These are phyloP conservation scores for Cyberlindnera japonica DNA, from an alignment of 805 yeast species.

Conservation along the genomic window DNA sequence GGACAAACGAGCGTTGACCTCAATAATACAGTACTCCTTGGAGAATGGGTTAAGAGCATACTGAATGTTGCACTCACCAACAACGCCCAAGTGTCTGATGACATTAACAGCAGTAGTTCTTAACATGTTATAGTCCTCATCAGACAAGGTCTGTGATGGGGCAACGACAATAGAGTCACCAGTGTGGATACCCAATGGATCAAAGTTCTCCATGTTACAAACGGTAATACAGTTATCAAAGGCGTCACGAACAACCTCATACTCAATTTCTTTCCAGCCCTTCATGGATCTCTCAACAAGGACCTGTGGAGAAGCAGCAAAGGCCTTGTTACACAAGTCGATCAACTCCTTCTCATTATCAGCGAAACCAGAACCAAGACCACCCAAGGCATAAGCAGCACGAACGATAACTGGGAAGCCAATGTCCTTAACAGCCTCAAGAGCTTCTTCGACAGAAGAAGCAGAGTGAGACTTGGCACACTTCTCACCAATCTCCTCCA, in stretches of 20 bases:
- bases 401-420: conserved; percentile 97
- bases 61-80: conserved; percentile 98
- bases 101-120: conserved; percentile 96
- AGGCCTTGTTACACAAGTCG: conserved; percentile 83
- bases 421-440: conserved; percentile 77
- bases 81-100: conserved; percentile 96
- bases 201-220: conserved; percentile 98
- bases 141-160: conserved; percentile 95
- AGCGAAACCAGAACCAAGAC: conserved; percentile 97
- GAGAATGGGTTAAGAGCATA: conserved; percentile 96
- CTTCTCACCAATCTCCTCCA: conserved; percentile 93
- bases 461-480: conserved; percentile 94
- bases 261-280: conserved; percentile 99
- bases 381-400: conserved; percentile 96
- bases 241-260: conserved; percentile 96
- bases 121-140: conserved; percentile 97
- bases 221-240: conserved; percentile 97
- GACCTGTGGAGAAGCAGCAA: conserved; percentile 90
- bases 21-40: conserved; percentile 92
- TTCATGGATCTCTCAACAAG: conserved; percentile 93
- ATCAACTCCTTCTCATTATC: conserved; percentile 74
- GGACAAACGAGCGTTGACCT: conserved; percentile 94
- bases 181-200: conserved; percentile 96
- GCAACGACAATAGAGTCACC: conserved; percentile 99
- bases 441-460: conserved; percentile 86